A percentile compares a stretch with the other conserved stretches of the same genome.
phyloP scores from a whole-genome alignment of 495 filamentous ascomycete genomes.

The Tuber microsphaerosporum region DNA sequence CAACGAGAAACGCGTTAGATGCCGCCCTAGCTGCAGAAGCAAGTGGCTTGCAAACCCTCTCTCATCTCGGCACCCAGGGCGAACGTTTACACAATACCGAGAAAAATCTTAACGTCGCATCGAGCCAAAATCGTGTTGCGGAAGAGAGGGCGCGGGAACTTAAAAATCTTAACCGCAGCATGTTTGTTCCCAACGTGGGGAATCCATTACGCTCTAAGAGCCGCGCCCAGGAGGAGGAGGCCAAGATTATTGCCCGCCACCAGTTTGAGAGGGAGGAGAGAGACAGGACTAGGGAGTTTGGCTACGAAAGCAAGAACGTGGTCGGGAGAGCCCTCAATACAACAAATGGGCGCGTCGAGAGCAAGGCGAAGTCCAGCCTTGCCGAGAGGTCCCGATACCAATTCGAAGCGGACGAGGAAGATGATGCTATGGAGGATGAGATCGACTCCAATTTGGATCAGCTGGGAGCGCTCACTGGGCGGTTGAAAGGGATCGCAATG shows the following conservation, averaged over 20 bases:
- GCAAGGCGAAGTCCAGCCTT: conserved; percentile 44
- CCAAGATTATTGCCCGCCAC: conserved; percentile 56
- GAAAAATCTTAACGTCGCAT: conserved; percentile 62
- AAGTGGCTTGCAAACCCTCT: conserved; percentile 61
- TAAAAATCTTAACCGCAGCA: conserved; percentile 68
- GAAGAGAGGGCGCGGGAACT: conserved; percentile 69
- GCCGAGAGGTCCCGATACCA: conserved; percentile 68
- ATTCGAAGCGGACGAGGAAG: conserved; percentile 69
- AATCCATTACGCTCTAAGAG: conserved; percentile 63
- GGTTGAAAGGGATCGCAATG: conserved; percentile 60
- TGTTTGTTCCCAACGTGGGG: conserved; percentile 57
- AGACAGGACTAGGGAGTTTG: conserved; percentile 61
- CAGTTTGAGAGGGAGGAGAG: conserved; percentile 59
- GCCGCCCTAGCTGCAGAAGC: conserved; percentile 64
- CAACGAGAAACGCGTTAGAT: conserved; percentile 61
- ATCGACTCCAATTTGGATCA: conserved; percentile 61
- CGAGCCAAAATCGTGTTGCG: conserved; percentile 61
- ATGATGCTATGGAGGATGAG: conserved; percentile 68
- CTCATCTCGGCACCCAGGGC: conserved; percentile 63
- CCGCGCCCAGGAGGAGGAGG: conserved; percentile 55
- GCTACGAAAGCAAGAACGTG: conserved; percentile 52
- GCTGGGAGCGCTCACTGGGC: conserved; percentile 53
- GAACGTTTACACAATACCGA: conserved; percentile 74
- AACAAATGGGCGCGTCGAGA: conserved; percentile 18
- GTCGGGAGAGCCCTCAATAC: conserved; percentile 58